Base-by-base conservation (phyloP, 1,139 yeast genomes). In the Pichia sp. region DNA sequence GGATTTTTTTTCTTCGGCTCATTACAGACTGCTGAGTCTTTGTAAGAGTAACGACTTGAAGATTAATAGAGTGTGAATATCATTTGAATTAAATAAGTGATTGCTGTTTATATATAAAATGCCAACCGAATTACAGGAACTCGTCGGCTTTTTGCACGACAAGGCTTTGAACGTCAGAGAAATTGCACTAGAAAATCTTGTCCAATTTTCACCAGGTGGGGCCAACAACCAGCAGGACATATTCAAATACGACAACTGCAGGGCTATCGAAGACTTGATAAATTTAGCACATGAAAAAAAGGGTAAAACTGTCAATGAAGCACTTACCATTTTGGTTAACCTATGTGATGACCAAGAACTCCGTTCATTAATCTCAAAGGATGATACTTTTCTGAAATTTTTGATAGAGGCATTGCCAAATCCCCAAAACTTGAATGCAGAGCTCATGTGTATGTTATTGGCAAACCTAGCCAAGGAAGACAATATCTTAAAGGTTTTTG, bases 401-500 rank as follows among this genome's bases (percentile, higher is more conserved):
- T 70, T 89, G 57, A 75, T 82, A 29, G 72, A 75, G 57, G 74
- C 80, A 55, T 80, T 89, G 49, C 70, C 81, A 57, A 82, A 81
- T 59, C 68, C 82, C 38, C 75, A 75, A 7, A 86, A 88, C 64
- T 67, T 79, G 44, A 84, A 84, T 68, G 89, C 95, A 10, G 97
- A 90, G 64, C 77, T 90, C 59, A 86, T 85, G 79, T 83, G 95
- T 67, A 92, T 93, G 61, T 74, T 93, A 58, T 77, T 93, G 61
- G 83, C 96, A 43, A 93, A 93, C 67, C 70, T 93, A 63, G 93
- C 96, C 29, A 90, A 90, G 66, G 82, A 81, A 62, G 93, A 88
- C 64, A 71, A 74, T 23, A 82, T 90, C 51, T 75, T 79, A 52
- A 44, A 44, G 26, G 66, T 88, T 0, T 78, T 90, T 55, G 79